Conservation (phyloP, 176 grass and related monocot species). For the Puccinellia tenuiflora region DNA sequence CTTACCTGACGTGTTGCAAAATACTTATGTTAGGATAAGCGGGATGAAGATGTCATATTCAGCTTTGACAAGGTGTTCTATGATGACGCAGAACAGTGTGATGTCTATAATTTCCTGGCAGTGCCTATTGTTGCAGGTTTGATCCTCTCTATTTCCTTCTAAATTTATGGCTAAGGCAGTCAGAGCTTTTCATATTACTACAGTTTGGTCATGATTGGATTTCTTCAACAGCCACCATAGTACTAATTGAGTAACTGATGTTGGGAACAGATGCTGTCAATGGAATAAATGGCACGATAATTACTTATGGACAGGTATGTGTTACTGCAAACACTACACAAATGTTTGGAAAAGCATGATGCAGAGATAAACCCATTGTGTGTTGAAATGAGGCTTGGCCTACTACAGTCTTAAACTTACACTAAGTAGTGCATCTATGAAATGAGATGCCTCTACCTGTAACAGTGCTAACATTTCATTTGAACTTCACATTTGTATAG, state of each 20-base stretch:
- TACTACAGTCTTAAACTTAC: background rate
- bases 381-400: background rate
- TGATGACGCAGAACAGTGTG: constrained; percentile 53
- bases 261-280: constrained; percentile 48
- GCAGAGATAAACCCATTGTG: background rate
- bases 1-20: background rate
- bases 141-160: background rate
- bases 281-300: constrained; percentile 71
- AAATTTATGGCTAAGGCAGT: background rate
- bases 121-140: constrained; percentile 73
- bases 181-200: background rate
- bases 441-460: background rate
- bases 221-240: background rate
- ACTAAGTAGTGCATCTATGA: constrained; percentile 5
- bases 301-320: constrained; percentile 79
- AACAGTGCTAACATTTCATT: constrained; percentile 9
- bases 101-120: constrained; percentile 71
- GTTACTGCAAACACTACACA: background rate
- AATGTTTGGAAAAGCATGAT: constrained; percentile 5
- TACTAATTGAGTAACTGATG: constrained; percentile 1
- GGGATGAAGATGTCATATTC: constrained; percentile 68
- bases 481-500: constrained; percentile 28
- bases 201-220: background rate
- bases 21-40: constrained; percentile 58
- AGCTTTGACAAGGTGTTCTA: constrained; percentile 83